These are phyloP conservation scores for Bathelium albidoporum DNA, from an alignment of 495 filamentous ascomycete species.

Conservation along the genomic window DNA sequence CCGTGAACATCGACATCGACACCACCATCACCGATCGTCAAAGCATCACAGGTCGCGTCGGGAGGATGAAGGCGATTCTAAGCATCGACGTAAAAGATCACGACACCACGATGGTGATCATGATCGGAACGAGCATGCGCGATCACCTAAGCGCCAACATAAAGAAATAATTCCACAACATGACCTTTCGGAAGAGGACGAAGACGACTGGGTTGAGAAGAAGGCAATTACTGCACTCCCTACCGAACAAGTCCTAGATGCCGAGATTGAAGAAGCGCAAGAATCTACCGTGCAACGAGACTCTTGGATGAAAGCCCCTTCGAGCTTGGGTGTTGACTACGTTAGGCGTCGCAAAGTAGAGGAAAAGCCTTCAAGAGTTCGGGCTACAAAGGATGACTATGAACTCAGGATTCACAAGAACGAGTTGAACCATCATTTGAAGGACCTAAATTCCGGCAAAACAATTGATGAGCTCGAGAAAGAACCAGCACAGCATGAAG, in stretches of 20 bases:
- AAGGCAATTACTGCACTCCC: constrained; percentile 25
- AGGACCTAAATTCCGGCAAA: constrained; percentile 38
- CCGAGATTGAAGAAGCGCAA: constrained; percentile 17
- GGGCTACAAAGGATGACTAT: constrained; percentile 49
- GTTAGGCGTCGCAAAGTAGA: constrained; percentile 54
- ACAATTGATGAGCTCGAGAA: constrained; percentile 32
- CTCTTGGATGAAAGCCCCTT: constrained; percentile 89
- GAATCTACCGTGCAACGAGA: constrained; percentile 49
- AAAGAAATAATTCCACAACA: constrained; percentile 15
- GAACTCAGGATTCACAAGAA: constrained; percentile 69
- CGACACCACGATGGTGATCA: constrained; percentile 37
- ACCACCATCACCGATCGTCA: constrained; percentile 40
- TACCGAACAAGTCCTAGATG: constrained; percentile 31
- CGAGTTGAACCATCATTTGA: constrained; percentile 69
- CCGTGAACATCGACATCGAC: constrained; percentile 28
- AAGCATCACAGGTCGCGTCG: constrained; percentile 27
- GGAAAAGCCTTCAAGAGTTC: constrained; percentile 33
- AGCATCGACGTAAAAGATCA: constrained; percentile 47
- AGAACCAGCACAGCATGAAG: constrained; percentile 49
- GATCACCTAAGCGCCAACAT: constrained; percentile 15
- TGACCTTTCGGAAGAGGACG: constrained; percentile 20
- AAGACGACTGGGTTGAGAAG: constrained; percentile 25
- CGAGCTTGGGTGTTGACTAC: constrained; percentile 73
- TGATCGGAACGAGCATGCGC: constrained; percentile 19
- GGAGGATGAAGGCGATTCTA: constrained; percentile 33